phyloP scores from a whole-genome alignment of 169 alveolate species.

The Eimeria brunetti region DNA sequence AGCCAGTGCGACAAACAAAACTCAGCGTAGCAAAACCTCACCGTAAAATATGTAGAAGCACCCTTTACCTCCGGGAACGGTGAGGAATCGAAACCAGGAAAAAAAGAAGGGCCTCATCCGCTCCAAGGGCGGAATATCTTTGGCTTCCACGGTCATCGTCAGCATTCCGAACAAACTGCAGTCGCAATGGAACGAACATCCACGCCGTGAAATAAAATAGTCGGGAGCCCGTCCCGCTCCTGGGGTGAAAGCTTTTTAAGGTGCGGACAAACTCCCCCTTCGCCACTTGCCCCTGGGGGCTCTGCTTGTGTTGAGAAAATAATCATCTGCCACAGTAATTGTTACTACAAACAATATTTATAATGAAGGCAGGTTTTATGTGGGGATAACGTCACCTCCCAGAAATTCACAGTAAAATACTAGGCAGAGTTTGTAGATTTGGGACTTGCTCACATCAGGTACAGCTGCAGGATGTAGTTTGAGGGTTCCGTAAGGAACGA shows the following conservation, averaged over 20 bases:
- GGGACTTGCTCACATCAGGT: slow-evolving; percentile 56
- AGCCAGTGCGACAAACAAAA: not conserved
- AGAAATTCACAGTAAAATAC: not conserved
- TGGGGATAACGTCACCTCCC: not conserved
- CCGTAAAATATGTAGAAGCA: slow-evolving; percentile 74
- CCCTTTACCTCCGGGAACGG: slow-evolving; percentile 81
- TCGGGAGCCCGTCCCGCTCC: not conserved
- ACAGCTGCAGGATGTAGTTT: slow-evolving; percentile 59
- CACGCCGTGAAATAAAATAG: not conserved
- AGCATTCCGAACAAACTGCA: slow-evolving; percentile 76
- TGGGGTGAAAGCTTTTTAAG: not conserved
- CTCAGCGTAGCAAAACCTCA: not conserved
- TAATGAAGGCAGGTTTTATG: not conserved
- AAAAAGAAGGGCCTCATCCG: slow-evolving; percentile 61
- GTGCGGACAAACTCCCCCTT: not conserved
- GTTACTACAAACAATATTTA: not conserved
- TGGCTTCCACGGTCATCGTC: slow-evolving; percentile 74
- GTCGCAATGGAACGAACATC: not conserved
- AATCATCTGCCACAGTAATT: not conserved
- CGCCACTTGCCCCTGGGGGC: not conserved
- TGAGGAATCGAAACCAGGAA: slow-evolving; percentile 78
- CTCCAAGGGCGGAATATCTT: slow-evolving; percentile 66
- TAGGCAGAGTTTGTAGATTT: not conserved
- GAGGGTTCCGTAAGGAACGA: slow-evolving; percentile 55
- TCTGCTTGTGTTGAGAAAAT: not conserved